Conservation (phyloP, 2,329 filamentous ascomycete genomes). For the Sporothrix humicola region DNA sequence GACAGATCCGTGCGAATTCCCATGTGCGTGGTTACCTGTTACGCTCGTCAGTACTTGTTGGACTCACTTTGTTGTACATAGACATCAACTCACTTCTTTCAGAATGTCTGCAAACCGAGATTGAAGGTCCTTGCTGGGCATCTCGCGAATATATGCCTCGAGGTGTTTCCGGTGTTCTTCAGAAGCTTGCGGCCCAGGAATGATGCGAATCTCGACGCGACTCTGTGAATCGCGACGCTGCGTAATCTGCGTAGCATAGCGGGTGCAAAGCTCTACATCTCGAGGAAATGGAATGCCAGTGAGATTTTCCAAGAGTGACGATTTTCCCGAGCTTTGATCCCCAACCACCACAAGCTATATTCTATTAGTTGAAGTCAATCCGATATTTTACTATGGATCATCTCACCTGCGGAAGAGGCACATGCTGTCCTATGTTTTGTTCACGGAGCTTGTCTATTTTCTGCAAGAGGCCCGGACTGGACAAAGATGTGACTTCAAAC, state of each 20-base stretch:
- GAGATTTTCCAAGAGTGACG: not conserved
- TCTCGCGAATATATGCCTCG: not conserved
- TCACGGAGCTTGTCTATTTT: constrained; percentile 1
- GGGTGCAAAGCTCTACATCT: not conserved
- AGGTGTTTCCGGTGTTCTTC: not conserved
- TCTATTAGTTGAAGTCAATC: not conserved
- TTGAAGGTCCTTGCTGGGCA: not conserved
- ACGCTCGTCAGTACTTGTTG: not conserved
- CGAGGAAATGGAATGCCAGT: not conserved
- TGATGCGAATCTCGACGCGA: not conserved
- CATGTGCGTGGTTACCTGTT: not conserved
- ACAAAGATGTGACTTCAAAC: not conserved
- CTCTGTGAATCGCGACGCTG: not conserved
- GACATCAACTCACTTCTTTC: not conserved
- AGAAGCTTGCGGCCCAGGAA: not conserved
- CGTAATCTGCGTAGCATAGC: not conserved
- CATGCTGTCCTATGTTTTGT: constrained; percentile 2
- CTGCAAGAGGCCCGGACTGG: not conserved
- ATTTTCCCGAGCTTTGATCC: constrained; percentile 3
- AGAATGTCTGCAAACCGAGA: not conserved
- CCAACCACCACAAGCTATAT: not conserved
- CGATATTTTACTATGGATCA: not conserved
- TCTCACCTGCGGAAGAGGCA: constrained; percentile 1
- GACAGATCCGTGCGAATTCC: not conserved
- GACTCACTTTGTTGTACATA: not conserved